Conservation (phyloP, 2,329 filamentous ascomycete species). For the Colletotrichum sp. region DNA sequence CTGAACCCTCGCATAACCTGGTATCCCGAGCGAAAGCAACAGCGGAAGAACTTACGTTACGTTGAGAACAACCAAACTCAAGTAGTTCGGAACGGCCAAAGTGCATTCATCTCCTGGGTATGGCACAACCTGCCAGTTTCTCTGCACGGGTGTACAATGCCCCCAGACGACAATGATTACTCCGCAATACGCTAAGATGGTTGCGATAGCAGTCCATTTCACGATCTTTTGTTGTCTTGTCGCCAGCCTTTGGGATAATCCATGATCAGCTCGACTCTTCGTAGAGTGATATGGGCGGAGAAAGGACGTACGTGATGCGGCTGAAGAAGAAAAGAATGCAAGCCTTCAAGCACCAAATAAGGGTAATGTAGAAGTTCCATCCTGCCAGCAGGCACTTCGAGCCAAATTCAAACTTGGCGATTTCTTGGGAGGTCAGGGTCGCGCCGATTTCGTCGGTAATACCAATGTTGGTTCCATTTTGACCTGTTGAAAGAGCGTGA, state of each 20-base stretch:
- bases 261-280: background rate
- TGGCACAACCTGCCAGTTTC: slow-evolving; percentile 44
- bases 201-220: slow-evolving; percentile 34
- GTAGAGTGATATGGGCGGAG: background rate
- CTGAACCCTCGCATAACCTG: background rate
- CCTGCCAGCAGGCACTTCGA: slow-evolving; percentile 37
- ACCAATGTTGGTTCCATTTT: slow-evolving; percentile 42
- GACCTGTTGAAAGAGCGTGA: slow-evolving; percentile 27
- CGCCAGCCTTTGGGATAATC: slow-evolving; percentile 29
- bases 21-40: background rate
- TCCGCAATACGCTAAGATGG: slow-evolving; percentile 32
- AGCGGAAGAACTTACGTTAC: slow-evolving; percentile 29
- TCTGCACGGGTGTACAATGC: slow-evolving; percentile 39
- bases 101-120: slow-evolving; percentile 44
- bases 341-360: slow-evolving; percentile 47
- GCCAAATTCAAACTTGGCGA: slow-evolving; percentile 32
- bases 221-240: slow-evolving; percentile 40
- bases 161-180: slow-evolving; percentile 37
- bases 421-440: slow-evolving; percentile 31
- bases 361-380: slow-evolving; percentile 44
- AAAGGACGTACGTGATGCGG: slow-evolving; percentile 42
- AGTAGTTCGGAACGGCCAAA: slow-evolving; percentile 37
- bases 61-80: slow-evolving; percentile 39
- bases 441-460: slow-evolving; percentile 33
- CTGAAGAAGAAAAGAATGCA: slow-evolving; percentile 47